Base-by-base conservation (phyloP, 306 rosid species). In the Gastrolobium bilobum region DNA sequence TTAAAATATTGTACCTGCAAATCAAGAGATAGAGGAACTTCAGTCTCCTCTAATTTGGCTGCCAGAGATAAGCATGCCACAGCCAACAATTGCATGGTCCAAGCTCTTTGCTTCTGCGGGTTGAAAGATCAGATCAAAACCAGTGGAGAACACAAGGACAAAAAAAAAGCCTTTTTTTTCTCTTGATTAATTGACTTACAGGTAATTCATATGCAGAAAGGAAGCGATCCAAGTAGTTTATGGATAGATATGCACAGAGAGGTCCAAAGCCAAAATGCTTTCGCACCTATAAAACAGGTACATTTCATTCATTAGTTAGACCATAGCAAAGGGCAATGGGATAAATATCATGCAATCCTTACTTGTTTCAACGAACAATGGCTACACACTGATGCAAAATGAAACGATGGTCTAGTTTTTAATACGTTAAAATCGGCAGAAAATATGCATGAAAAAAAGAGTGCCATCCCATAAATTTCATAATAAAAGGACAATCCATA, bases 81-180 rank as follows among this genome's bases (percentile, higher is more conserved):
- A 50, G 99, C 97, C 88, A 93, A 65, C 87, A 96, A 85, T 76
- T 91, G 96, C 93, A 85, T 84, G 52, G 99, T 83, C 99, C 97
- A 96, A 75, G 79, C 83, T 63, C 81, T 89, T 33, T 86, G 84
- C 83, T 91, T 88, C 97, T 89, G 85, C 73, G 61, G 54, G 76
- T 15, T 40, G 48, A 68, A 79, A 42, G 7, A 63, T 57, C 65
- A 52, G 53, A 79, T 83, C 60, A 82, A 75, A 75, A 79, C 61
- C 71, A 67, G 8, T 64, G 9, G 57, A 35, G 20, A 71, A 40
- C 20, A 52, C 15, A 20, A 34, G n/a, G n/a, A 10, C 26, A 68
- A 8, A 35, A 11, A 34, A 14, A 31, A 3, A 4, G 2, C 4
- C 1, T 0, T 29, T 68, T 60, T 68, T 10, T 61, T 54, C 44